phyloP scores from a whole-genome alignment of 805 yeast species.

The Yamadazyma ubonensis region DNA sequence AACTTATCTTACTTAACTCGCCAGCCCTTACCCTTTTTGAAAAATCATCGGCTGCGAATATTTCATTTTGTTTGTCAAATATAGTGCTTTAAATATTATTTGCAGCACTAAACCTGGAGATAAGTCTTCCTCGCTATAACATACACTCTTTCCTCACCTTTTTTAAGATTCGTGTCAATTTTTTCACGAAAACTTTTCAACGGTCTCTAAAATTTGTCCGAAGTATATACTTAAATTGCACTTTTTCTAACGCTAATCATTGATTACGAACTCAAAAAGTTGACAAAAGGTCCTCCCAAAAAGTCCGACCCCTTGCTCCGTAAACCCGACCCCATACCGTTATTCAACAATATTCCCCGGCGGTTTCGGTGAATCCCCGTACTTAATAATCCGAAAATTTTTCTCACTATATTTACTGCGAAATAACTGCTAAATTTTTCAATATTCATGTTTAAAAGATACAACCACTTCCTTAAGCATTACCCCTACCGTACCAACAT shows the following conservation, averaged over 20 bases:
- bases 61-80: not conserved
- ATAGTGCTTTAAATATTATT: not conserved
- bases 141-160: too few relatives aligned
- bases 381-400: conserved; percentile 2
- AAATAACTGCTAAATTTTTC: conserved; percentile 2
- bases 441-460: conserved; percentile 18
- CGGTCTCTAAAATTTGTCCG: too few relatives aligned
- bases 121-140: too few relatives aligned
- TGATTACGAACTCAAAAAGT: too few relatives aligned
- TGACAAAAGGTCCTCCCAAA: too few relatives aligned
- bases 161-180: too few relatives aligned
- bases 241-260: too few relatives aligned
- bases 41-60: not conserved
- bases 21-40: not conserved
- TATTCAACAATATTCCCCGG: not conserved
- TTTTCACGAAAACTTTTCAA: too few relatives aligned
- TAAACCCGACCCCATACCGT: not conserved
- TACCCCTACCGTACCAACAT: conserved; percentile 57
- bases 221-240: too few relatives aligned
- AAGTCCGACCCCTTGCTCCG: not conserved
- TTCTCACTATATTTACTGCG: conserved; percentile 1
- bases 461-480: conserved; percentile 31
- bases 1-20: not conserved
- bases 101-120: too few relatives aligned
- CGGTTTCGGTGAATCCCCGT: not conserved